Evolutionary conservation across 2,329 filamentous ascomycete species (phyloP).

Genomic region (Cladosporium sphaerospermum): DNA sequence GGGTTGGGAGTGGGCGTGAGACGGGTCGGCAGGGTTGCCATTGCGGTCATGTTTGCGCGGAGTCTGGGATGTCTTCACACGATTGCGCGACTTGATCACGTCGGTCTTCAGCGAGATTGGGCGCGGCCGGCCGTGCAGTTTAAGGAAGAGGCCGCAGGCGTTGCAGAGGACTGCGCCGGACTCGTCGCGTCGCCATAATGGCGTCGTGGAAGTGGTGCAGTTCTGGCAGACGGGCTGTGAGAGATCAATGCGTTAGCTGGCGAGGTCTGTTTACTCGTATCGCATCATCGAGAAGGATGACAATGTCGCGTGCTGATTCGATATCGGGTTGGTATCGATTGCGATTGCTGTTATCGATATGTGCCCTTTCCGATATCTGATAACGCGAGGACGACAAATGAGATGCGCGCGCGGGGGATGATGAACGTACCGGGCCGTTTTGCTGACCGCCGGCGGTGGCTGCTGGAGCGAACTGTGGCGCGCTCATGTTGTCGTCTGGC

Average conservation of each 20-base stretch:
- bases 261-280: background rate
- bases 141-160: constrained; percentile 93
- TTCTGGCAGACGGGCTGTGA: constrained; percentile 95
- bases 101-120: constrained; percentile 98
- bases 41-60: constrained; percentile 49
- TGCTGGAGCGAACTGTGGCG: constrained; percentile 58
- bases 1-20: constrained; percentile 9
- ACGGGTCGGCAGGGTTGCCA: constrained; percentile 53
- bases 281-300: background rate
- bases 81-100: constrained; percentile 98
- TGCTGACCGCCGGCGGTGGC: constrained; percentile 60
- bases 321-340: background rate
- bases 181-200: constrained; percentile 96
- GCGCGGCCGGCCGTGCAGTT: constrained; percentile 86
- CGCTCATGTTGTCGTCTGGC: constrained; percentile 49
- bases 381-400: background rate
- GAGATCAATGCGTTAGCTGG: constrained; percentile 16
- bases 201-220: constrained; percentile 90
- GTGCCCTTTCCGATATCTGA: constrained; percentile 8
- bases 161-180: constrained; percentile 94
- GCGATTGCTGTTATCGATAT: constrained; percentile 20
- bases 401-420: background rate
- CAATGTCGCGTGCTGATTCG: background rate
- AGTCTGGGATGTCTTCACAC: constrained; percentile 84
- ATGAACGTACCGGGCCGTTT: constrained; percentile 49